Evolutionary conservation across 2,329 filamentous ascomycete species (phyloP).

Genomic region (Microcera coccophila): DNA sequence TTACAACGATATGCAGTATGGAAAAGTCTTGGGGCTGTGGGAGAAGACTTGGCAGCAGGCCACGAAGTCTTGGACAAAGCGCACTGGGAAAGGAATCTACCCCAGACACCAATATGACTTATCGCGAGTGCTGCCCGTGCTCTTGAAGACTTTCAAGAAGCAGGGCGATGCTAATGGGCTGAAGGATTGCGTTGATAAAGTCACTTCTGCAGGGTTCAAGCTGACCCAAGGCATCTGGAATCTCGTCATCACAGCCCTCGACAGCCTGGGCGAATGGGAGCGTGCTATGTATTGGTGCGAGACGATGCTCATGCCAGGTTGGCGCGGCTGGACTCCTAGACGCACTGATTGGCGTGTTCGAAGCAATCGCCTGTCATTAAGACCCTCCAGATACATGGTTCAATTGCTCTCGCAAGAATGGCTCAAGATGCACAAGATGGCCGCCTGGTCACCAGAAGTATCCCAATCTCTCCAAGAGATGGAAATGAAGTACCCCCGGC

Average conservation of each 20-base stretch:
- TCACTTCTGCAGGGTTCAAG: conserved; percentile 64
- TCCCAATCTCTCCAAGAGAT: conserved; percentile 39
- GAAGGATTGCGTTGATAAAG: conserved; percentile 47
- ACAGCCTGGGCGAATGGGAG: conserved; percentile 53
- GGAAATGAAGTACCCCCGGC: conserved; percentile 36
- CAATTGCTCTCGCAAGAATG: conserved; percentile 48
- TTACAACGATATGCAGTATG: conserved; percentile 52
- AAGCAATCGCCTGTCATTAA: conserved; percentile 32
- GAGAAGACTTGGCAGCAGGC: conserved; percentile 53
- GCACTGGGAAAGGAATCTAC: conserved; percentile 33
- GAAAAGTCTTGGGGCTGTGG: conserved; percentile 66
- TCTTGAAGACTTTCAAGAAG: conserved; percentile 44
- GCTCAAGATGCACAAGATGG: conserved; percentile 45
- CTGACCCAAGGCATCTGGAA: conserved; percentile 81
- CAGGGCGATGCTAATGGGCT: conserved; percentile 45
- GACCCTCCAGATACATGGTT: conserved; percentile 39
- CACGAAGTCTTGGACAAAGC: conserved; percentile 32
- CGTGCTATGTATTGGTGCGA: conserved; percentile 75
- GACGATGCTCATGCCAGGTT: conserved; percentile 69
- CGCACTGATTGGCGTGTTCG: conserved; percentile 31
- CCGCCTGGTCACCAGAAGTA: conserved; percentile 46
- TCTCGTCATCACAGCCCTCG: conserved; percentile 65
- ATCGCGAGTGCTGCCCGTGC: conserved; percentile 45
- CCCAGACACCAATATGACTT: conserved; percentile 51
- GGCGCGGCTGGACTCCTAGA: conserved; percentile 63